Evolutionary conservation across 768 basidiomycete species (phyloP), one percentile per base, ranked within the genome.

Genomic region (Chalciporus piperatus): DNA sequence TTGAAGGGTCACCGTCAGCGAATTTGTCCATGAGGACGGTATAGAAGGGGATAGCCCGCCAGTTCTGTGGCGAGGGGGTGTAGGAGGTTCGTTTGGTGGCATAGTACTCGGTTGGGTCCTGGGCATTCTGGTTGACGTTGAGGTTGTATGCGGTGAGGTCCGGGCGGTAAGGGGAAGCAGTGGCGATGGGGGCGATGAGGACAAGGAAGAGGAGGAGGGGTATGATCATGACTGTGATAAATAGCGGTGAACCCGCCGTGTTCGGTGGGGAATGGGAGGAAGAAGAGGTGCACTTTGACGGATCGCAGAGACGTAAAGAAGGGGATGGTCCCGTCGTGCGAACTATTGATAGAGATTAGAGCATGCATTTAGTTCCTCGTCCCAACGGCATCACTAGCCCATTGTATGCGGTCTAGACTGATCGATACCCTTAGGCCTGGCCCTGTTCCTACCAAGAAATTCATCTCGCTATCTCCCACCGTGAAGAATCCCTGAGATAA

Each of bases 21-120:
- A 91, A 96, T 71, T 96, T 96, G 79, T 97, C 94, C 58, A 94
- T 69, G 45, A 96, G 84, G 60, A 92, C 61, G 39, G 87, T 89
- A 65, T 93, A 93, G 45, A 83, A 76, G 1, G 91, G 90, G 11
- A 92, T 70, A 6, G 80, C 72, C 17, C 94, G 83, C 94, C 94
- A 97, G 69, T 97, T 97, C 13, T 57, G 41, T 0, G 94, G 94
- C 0, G 92, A 94, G 0, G 80, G 77, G 0, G 82, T 87, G 69
- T 95, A 94, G 9, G 78, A 83, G 72, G 59, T 83, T 87, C 2
- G 77, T 69, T 37, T 88, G 80, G 48, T 74, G 72, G 88, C 69
- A 47, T 72, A 65, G 64, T 94, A 94, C 30, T 92, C 76, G 16
- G 83, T 65, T 4, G 84, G 81, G 48, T 77, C 75, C 48, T 79